These are phyloP conservation scores for Tillandsia leiboldiana DNA, from an alignment of 176 grass and related monocot species.

Conservation along the genomic window DNA sequence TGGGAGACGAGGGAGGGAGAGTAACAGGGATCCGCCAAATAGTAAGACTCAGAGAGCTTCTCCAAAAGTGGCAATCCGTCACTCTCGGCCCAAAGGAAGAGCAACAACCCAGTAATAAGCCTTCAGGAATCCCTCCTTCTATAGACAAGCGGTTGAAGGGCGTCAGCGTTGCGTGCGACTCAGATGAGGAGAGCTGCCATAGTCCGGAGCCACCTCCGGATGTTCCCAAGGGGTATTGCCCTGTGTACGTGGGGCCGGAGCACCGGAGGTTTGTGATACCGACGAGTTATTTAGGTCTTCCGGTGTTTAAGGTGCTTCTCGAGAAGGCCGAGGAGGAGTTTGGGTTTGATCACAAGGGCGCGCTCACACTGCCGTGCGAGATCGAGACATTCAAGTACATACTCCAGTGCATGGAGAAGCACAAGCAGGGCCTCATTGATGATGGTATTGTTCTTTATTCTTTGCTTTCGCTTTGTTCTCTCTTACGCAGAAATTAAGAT, in stretches of 20 bases:
- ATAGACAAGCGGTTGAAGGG: conserved; percentile 35
- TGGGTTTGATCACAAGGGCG: conserved; percentile 53
- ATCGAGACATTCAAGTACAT: conserved; percentile 86
- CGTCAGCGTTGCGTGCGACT: conserved; percentile 13
- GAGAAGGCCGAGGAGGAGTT: conserved; percentile 82
- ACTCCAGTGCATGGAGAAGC: conserved; percentile 63
- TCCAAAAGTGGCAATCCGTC: conserved; percentile 52
- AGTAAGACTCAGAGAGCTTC: conserved; percentile 48
- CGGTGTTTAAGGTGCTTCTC: conserved; percentile 68
- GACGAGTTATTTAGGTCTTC: conserved; percentile 55
- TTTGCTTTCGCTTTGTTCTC: not conserved
- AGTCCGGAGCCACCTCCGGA: conserved; percentile 51
- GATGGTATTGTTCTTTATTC: conserved; percentile 14
- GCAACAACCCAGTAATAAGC: not conserved
- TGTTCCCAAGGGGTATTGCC: conserved; percentile 47
- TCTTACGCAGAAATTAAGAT: too few relatives aligned
- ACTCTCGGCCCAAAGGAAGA: conserved; percentile 16
- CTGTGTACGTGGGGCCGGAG: conserved; percentile 49
- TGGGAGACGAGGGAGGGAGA: conserved; percentile 40
- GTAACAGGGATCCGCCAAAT: conserved; percentile 45
- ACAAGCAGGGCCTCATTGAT: conserved; percentile 30
- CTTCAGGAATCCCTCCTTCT: conserved; percentile 29
- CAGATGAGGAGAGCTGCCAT: conserved; percentile 59
- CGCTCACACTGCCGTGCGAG: conserved; percentile 65
- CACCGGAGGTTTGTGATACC: conserved; percentile 87